Evolutionary conservation across 2,329 filamentous ascomycete species (phyloP).

Genomic region (Pseudocercospora fijiensis): DNA sequence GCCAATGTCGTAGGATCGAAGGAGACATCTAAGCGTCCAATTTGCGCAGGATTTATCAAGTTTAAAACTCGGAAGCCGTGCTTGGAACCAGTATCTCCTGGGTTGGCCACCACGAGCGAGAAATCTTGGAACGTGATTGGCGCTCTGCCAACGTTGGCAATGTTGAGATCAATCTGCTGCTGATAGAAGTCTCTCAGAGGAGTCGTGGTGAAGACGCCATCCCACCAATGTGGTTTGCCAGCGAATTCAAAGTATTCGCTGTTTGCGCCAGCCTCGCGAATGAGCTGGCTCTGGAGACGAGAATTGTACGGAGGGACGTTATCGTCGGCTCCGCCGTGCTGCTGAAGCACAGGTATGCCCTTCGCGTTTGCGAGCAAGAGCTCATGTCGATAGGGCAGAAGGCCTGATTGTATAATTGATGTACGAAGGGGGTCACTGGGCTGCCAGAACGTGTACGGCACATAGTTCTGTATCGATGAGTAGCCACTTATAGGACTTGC

Average conservation of each 20-base stretch:
- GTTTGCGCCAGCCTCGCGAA: slow-evolving; percentile 45
- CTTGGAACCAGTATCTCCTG: slow-evolving; percentile 54
- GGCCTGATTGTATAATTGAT: slow-evolving; percentile 49
- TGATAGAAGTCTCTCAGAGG: slow-evolving; percentile 52
- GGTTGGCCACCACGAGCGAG: slow-evolving; percentile 51
- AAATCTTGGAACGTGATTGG: slow-evolving; percentile 43
- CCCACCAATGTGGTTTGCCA: slow-evolving; percentile 54
- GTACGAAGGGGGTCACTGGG: slow-evolving; percentile 53
- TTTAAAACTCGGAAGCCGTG: slow-evolving; percentile 53
- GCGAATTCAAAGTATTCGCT: slow-evolving; percentile 53
- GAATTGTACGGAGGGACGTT: slow-evolving; percentile 61
- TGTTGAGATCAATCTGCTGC: slow-evolving; percentile 34
- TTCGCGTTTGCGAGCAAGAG: slow-evolving; percentile 53
- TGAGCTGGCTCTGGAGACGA: slow-evolving; percentile 52
- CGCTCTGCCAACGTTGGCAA: slow-evolving; percentile 19
- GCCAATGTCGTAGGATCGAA: slow-evolving; percentile 26
- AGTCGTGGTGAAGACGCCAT: slow-evolving; percentile 56
- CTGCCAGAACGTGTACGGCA: slow-evolving; percentile 58
- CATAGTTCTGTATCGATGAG: slow-evolving; percentile 59
- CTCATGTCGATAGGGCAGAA: slow-evolving; percentile 57
- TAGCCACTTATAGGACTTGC: slow-evolving; percentile 60
- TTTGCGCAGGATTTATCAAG: slow-evolving; percentile 51
- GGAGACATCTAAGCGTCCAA: slow-evolving; percentile 51
- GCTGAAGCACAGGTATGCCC: slow-evolving; percentile 56
- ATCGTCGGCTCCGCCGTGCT: slow-evolving; percentile 57